Evolutionary conservation across 2,329 filamentous ascomycete species (phyloP), one percentile per base, ranked within the genome.

Genomic region (Myrmaecium sp.): DNA sequence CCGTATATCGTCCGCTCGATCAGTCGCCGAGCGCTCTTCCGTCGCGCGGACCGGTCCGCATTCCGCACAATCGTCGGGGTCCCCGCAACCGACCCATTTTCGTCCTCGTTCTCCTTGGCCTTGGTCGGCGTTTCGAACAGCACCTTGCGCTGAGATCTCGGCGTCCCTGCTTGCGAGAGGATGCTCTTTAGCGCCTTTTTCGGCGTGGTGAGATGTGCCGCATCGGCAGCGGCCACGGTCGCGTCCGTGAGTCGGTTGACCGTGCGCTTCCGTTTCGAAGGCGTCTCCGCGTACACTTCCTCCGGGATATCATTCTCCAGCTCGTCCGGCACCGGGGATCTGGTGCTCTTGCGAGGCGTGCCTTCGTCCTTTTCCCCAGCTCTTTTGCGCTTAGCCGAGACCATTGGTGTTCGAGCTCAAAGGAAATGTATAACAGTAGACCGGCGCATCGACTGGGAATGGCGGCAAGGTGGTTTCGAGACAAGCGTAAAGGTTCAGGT

Each of bases 21-120:
- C 27, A 94, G 55, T 3, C 71, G 69, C 27, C 73, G 65, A 13
- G 77, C 78, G 47, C 80, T 92, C 60, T 93, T 94, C 43, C 74
- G 74, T 41, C 78, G 71, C 2, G 84, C 86, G 4, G 84, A 94
- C 25, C 78, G 72, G 52, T 94, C 82, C 12, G 77, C 77, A 36
- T 80, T 77, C 34, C 65, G 69, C 21, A 66, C 61, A 37, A 71
- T 65, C 19, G 68, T 66, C 0, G 79, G 75, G 1, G 75, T 81
- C 25, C 42, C 46, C 20, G 68, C 66, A 0, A 79, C 74, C 1
- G 75, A 80, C 23, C 42, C 46, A 13, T 42, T 38, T 4, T 43
- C 38, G 3, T 40, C 42, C 5, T 52, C 46, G 17, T 45, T 40
- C n/a, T 43, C 39, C 13, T 36, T 33, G 6, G 42, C 36, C 28